A percentile compares a stretch with the other conserved stretches of the same genome.
These are phyloP conservation scores for Peronospora destructor DNA, from an alignment of 352 stramenopile genomes.

Conservation along the genomic window DNA sequence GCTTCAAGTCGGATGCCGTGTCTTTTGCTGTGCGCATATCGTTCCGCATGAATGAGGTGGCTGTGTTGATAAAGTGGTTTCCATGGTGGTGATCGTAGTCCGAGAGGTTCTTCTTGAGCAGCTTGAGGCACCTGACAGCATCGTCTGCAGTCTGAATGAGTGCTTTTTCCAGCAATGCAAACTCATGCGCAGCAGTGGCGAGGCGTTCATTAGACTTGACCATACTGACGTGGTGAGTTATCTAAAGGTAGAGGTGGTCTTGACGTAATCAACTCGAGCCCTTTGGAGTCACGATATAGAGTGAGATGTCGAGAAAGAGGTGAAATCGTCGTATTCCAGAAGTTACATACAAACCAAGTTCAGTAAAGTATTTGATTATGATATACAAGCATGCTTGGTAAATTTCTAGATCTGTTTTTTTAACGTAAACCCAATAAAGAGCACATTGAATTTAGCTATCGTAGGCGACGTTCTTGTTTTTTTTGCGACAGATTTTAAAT, in stretches of 20 bases:
- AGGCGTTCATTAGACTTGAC: not conserved
- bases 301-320: not conserved
- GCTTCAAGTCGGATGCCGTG: conserved; percentile 9
- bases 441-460: no score
- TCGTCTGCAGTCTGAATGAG: conserved; percentile 18
- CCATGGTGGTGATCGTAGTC: conserved; percentile 18
- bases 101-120: conserved; percentile 18
- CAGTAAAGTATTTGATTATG: no score
- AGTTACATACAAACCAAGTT: no score
- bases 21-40: conserved; percentile 21
- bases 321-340: no score
- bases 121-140: conserved; percentile 11
- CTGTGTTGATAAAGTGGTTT: conserved; percentile 18
- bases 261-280: not conserved
- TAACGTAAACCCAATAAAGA: no score
- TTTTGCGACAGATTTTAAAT: no score
- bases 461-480: no score
- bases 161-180: conserved; percentile 16
- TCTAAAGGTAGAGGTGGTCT: not conserved
- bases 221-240: not conserved
- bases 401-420: no score
- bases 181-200: conserved; percentile 5
- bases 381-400: no score
- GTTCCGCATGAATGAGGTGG: conserved; percentile 19
- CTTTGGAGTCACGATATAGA: not conserved